phyloP scores from a whole-genome alignment of 306 rosid genomes.

The Casuarina glauca region DNA sequence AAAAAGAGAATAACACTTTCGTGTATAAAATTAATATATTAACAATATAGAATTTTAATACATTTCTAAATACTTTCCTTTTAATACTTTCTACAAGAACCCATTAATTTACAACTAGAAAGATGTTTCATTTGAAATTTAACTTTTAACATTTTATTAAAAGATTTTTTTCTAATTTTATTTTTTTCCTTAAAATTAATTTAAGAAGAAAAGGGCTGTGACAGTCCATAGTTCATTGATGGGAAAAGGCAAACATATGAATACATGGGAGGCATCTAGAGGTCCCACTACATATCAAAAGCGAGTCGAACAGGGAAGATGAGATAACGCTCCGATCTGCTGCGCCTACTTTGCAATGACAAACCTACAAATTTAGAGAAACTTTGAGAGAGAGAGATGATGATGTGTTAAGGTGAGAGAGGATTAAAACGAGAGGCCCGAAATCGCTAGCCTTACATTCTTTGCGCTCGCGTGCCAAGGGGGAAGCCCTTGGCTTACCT shows the following conservation, averaged over 20 bases:
- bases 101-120: no score
- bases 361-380: neutral
- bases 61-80: no score
- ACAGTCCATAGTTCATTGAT: neutral
- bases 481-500: conserved; percentile 55
- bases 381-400: conserved; percentile 6
- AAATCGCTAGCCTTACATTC: conserved; percentile 55
- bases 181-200: neutral
- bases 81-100: no score
- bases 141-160: no score
- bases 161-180: no score
- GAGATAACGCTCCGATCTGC: neutral
- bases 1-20: no score
- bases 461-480: conserved; percentile 27
- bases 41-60: no score
- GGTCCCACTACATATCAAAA: neutral
- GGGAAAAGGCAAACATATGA: neutral
- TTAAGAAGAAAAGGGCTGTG: no score
- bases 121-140: no score
- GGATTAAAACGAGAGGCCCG: conserved; percentile 61
- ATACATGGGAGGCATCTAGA: neutral
- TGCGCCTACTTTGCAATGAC: neutral
- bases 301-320: neutral
- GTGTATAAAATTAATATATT: no score
- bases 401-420: conserved; percentile 35